Evolutionary conservation across 108 stramenopile genomes (phyloP), one percentile per base, ranked within the genome.

Genomic region (Cyclotella atomus): DNA sequence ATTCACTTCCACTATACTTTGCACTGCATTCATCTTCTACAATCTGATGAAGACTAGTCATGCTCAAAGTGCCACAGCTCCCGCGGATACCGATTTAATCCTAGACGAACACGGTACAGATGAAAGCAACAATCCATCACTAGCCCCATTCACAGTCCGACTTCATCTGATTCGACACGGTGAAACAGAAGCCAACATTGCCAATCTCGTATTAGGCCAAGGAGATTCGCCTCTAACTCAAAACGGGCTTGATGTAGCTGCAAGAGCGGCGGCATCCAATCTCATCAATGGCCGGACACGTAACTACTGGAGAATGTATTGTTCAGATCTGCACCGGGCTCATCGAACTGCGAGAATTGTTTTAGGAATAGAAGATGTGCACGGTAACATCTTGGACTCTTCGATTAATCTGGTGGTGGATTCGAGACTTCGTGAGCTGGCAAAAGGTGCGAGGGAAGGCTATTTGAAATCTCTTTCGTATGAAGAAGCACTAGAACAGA

Each of bases 401-500:
- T 32, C 56, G 29, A 4, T 63, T 9, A 35, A 74, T 50, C 59
- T 84, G 0, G 30, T 68, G 0, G 53, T 83, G 35, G 88, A 88
- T 34, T n/a, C 66, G 21, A 65, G 88, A 28, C 38, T 89, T 14
- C 70, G 88, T 24, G 88, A 89, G 57, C 19, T 76, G 19, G 86
- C 84, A 57, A 85, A 87, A 59, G 88, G 88, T 9, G 86, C 85
- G 17, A 59, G 88, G 6, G 82, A 89, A 63, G 88, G 83, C 7
- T 72, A 59, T 30, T 53, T 67, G 12, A 85, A 85, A 45, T 53
- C 49, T 38, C 24, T 81, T 7, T 54, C 82, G 14, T 64, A 75
- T 52, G 68, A 84, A 49, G 71, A 86, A 35, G 86, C 86, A 1
- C 28, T 81, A 44, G 33, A 30, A 15, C 27, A 50, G 44, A 46